phyloP scores from a whole-genome alignment of 2,329 filamentous ascomycete species.

The Colletotrichum nymphaeae region DNA sequence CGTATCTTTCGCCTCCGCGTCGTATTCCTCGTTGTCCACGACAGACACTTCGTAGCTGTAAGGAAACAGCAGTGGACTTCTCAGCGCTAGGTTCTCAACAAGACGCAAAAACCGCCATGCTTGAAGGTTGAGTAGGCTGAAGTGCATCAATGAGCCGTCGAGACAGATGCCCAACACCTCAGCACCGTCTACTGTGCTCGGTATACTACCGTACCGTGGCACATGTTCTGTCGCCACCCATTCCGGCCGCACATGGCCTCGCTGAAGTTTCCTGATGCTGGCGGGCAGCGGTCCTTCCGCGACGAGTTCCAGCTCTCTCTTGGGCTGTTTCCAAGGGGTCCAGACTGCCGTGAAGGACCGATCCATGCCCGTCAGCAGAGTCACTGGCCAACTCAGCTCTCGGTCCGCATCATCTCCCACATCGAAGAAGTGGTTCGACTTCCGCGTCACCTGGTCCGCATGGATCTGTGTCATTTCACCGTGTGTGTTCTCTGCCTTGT shows the following conservation, averaged over 20 bases:
- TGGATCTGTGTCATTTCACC: slow-evolving; percentile 54
- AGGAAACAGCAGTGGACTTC: slow-evolving; percentile 60
- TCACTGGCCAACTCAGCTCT: slow-evolving; percentile 50
- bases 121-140: slow-evolving; percentile 71
- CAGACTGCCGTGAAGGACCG: slow-evolving; percentile 62
- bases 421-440: slow-evolving; percentile 59
- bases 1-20: slow-evolving; percentile 52
- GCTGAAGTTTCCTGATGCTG: slow-evolving; percentile 67
- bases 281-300: slow-evolving; percentile 68
- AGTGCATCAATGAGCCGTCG: slow-evolving; percentile 76
- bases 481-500: slow-evolving; percentile 49
- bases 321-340: slow-evolving; percentile 56
- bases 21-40: slow-evolving; percentile 38
- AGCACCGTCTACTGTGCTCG: slow-evolving; percentile 55
- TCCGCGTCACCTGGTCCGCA: slow-evolving; percentile 57
- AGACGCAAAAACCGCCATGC: slow-evolving; percentile 78
- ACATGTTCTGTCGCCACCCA: slow-evolving; percentile 55
- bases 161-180: slow-evolving; percentile 74
- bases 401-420: slow-evolving; percentile 48
- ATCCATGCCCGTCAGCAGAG: slow-evolving; percentile 60
- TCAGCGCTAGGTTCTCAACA: slow-evolving; percentile 75
- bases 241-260: slow-evolving; percentile 62
- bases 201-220: slow-evolving; percentile 55
- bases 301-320: slow-evolving; percentile 56
- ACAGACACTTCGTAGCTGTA: slow-evolving; percentile 50